Evolutionary conservation across 805 yeast species (phyloP).

Genomic region (Sugiyamaella boreocaroliniensis): DNA sequence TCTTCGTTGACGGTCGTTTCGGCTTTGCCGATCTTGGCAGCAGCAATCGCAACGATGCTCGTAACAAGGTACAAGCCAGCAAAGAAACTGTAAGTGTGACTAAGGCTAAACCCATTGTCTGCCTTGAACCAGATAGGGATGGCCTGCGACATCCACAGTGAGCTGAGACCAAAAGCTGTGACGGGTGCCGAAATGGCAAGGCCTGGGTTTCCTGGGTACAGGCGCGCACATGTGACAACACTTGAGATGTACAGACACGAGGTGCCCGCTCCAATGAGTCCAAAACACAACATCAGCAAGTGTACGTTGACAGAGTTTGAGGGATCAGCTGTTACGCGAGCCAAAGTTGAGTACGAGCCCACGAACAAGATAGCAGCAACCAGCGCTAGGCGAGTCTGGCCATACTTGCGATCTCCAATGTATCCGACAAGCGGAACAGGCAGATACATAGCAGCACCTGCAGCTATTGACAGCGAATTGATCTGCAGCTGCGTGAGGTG

Average conservation of each 20-base stretch:
- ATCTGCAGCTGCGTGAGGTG: conserved; percentile 59
- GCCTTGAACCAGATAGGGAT: conserved; percentile 34
- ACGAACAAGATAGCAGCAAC: conserved; percentile 54
- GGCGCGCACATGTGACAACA: conserved; percentile 69
- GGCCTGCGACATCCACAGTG: conserved; percentile 65
- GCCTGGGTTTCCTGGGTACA: conserved; percentile 71
- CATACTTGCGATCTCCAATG: conserved; percentile 68
- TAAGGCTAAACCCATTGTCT: conserved; percentile 14
- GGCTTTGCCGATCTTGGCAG: conserved; percentile 30
- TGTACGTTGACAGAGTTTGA: conserved; percentile 3
- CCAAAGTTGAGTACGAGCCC: conserved; percentile 15
- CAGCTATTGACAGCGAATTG: conserved; percentile 67
- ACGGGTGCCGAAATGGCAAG: conserved; percentile 85
- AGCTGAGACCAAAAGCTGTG: conserved; percentile 76
- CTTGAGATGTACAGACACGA: conserved; percentile 33
- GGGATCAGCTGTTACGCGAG: neutral
- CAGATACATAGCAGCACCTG: conserved; percentile 76
- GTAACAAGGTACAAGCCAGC: conserved; percentile 20
- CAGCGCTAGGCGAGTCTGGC: conserved; percentile 65
- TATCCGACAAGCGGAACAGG: conserved; percentile 79
- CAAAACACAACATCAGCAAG: conserved; percentile 19
- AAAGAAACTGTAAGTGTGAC: conserved; percentile 16
- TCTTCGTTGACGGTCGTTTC: conserved; percentile 10
- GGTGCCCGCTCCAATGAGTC: conserved; percentile 34
- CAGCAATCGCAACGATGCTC: conserved; percentile 22